Conservation (phyloP, 2,329 filamentous ascomycete genomes). For the Pseudocercospora cruenta region DNA sequence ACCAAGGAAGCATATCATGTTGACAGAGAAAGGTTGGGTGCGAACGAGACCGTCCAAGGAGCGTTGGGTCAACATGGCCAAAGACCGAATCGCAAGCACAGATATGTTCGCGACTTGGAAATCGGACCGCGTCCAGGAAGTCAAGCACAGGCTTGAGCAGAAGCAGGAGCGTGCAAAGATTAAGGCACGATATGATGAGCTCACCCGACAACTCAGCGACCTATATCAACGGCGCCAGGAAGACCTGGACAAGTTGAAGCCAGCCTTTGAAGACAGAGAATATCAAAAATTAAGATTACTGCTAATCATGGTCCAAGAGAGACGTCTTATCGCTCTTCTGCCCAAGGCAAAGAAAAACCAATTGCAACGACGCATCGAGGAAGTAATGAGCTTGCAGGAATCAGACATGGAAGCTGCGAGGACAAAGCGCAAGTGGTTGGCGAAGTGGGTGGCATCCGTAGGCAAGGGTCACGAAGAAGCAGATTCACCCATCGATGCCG, state of each 20-base stretch:
- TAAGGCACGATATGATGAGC: background rate
- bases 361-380: background rate
- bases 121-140: constrained; percentile 14
- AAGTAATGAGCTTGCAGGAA: background rate
- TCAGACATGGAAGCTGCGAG: background rate
- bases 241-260: too few species aligned
- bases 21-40: constrained; percentile 37
- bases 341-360: background rate
- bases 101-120: constrained; percentile 18
- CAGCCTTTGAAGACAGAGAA: background rate
- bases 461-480: background rate
- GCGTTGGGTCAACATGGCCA: constrained; percentile 20
- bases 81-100: constrained; percentile 31
- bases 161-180: background rate
- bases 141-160: constrained; percentile 11
- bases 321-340: background rate
- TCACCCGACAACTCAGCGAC: background rate
- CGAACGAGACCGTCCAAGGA: constrained; percentile 29
- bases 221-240: background rate
- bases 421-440: background rate
- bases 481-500: background rate
- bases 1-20: constrained; percentile 34
- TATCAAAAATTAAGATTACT: background rate
- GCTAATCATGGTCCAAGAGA: background rate
- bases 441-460: background rate